Evolutionary conservation across 768 basidiomycete genomes (phyloP), one percentile per base, ranked within the genome.

Genomic region (Mycena galopus): DNA sequence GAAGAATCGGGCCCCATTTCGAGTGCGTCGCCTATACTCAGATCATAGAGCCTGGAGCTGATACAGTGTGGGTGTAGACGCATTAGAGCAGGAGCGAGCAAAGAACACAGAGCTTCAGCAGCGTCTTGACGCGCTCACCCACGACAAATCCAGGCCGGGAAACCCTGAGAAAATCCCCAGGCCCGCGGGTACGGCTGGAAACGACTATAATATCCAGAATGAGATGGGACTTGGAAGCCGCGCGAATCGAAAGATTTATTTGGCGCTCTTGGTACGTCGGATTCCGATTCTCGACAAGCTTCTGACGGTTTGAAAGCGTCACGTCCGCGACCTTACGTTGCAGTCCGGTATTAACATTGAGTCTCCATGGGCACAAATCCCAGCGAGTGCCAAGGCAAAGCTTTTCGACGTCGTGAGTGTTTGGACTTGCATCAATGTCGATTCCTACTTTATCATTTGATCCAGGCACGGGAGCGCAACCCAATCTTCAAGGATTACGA

Each of bases 321-420:
- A 70, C 14, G 11, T 70, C 35, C 68, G 64, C n/a, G 74, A 75
- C 42, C 67, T 75, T 27, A n/a, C 30, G 2, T 53, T 62, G 19
- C 16, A 73, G 4, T 51, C 74, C 0, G 21, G 72, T 12, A 58
- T 75, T 14, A 56, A 72, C 10, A 73, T 72, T 72, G 68, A 73
- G 25, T 4, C 25, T 2, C 59, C 59, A 2, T 75, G 74, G 74
- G 35, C 17, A 11, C 30, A 73, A 11, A 63, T 55, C 23, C 55
- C 67, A 23, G 67, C 67, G 19, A 37, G 33, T 17, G 19, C 12
- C 3, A 75, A 73, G 47, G 67, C 27, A 3, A 63, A 66, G 19
- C 39, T 73, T 0, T 75, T 55, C 35, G 58, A 21, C 1, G 66
- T 67, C 23, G 66, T 67, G 21, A 50, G 66, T 60, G 23, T 27